Percentiles rank a stretch among this genome's conserved stretches.
Evolutionary conservation across 179 eudicot species (phyloP).

Genomic region (Amaranthus tricolor): DNA sequence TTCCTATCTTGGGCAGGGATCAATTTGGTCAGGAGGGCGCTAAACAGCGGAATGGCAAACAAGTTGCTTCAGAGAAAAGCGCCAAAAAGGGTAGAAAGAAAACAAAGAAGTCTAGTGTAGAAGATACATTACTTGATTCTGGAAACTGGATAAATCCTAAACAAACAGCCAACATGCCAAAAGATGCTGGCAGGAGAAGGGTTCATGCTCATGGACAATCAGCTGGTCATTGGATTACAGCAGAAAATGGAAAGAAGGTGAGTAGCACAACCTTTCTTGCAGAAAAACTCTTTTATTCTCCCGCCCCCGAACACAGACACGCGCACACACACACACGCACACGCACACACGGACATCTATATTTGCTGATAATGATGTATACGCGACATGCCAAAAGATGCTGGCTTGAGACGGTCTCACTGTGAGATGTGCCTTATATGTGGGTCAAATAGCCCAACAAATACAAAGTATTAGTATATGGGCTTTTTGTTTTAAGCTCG

Average conservation of each 20-base stretch:
- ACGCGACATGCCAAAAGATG: too few relatives aligned
- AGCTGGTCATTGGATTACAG: constrained; percentile 76
- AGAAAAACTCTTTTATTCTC: too few relatives aligned
- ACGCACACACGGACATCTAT: too few relatives aligned
- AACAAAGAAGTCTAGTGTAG: constrained; percentile 34
- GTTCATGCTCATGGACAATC: constrained; percentile 70
- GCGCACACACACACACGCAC: too few relatives aligned
- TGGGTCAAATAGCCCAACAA: too few relatives aligned
- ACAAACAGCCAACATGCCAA: constrained; percentile 38
- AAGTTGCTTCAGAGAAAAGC: constrained; percentile 25
- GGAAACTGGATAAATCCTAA: constrained; percentile 75
- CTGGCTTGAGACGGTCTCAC: too few relatives aligned
- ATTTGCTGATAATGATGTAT: too few relatives aligned
- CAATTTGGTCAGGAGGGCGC: constrained; percentile 63
- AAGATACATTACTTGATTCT: constrained; percentile 36
- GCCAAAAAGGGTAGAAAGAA: constrained; percentile 47
- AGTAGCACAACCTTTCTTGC: constrained; percentile 11
- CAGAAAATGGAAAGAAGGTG: constrained; percentile 69
- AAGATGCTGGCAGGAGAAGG: constrained; percentile 85
- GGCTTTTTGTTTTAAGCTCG: too few relatives aligned
- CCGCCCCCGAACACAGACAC: too few relatives aligned
- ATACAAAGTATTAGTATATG: too few relatives aligned
- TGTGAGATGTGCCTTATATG: too few relatives aligned
- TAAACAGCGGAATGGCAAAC: constrained; percentile 38
- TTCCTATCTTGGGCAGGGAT: constrained; percentile 42